Conservation (phyloP, 164 flowering plant species). For the Buxus sempervirens region DNA sequence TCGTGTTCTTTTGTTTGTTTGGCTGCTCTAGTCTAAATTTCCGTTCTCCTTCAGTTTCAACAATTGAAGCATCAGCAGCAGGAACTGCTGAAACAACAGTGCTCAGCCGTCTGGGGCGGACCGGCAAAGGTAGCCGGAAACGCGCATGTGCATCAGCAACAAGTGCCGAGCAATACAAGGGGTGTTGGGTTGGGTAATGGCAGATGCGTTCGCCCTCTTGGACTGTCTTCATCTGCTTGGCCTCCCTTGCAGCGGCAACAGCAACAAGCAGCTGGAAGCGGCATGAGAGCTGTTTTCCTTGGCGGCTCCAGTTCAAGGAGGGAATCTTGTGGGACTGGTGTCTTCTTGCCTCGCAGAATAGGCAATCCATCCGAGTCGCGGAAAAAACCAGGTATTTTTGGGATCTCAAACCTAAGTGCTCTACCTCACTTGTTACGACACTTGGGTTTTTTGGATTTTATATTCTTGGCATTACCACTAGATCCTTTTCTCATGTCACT, state of each 20-base stretch:
- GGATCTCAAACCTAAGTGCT: too few species aligned
- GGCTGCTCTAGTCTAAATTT: not conserved
- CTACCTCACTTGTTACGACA: not conserved
- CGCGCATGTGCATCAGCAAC: slow-evolving; percentile 14
- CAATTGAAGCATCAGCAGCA: slow-evolving; percentile 46
- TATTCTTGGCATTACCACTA: too few species aligned
- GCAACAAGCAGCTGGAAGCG: slow-evolving; percentile 30
- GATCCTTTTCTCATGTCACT: too few species aligned
- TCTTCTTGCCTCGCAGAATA: slow-evolving; percentile 54
- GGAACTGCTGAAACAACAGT: slow-evolving; percentile 32
- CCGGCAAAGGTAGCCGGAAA: slow-evolving; percentile 11
- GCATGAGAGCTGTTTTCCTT: slow-evolving; percentile 54
- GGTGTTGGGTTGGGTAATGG: slow-evolving; percentile 4
- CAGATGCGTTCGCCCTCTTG: slow-evolving; percentile 26
- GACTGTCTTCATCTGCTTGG: slow-evolving; percentile 45
- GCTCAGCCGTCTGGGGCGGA: slow-evolving; percentile 24
- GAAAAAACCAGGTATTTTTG: slow-evolving; percentile 46
- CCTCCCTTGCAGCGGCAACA: slow-evolving; percentile 5
- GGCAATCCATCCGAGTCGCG: slow-evolving; percentile 32
- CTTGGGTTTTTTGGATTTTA: not conserved
- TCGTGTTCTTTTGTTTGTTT: not conserved
- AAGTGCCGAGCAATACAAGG: slow-evolving; percentile 15
- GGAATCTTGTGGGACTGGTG: slow-evolving; percentile 58
- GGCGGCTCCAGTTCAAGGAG: slow-evolving; percentile 37
- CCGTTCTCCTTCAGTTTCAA: slow-evolving; percentile 50